Percentiles rank a stretch among this genome's conserved stretches.
phyloP scores from a whole-genome alignment of 345 rosid genomes.

The Aethionema arabicum region DNA sequence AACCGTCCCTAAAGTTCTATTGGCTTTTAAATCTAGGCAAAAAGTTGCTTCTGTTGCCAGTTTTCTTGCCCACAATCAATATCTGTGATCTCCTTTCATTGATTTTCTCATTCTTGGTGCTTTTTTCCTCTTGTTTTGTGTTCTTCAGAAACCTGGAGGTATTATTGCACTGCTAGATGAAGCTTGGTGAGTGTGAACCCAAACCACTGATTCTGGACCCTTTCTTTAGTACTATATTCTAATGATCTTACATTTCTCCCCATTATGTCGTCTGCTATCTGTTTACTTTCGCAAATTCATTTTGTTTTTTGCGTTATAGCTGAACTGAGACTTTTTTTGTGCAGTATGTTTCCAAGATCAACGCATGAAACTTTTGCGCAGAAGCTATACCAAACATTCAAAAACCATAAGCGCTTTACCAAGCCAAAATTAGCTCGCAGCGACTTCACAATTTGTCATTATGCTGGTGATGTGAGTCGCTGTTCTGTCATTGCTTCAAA shows the following conservation, averaged over 20 bases:
- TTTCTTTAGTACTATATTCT: slow-evolving; percentile 1
- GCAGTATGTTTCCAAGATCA: slow-evolving; percentile 98
- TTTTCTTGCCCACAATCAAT: slow-evolving; percentile 3
- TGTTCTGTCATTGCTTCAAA: slow-evolving; percentile 31
- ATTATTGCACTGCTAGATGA: slow-evolving; percentile 97
- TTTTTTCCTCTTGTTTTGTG: slow-evolving; percentile 20
- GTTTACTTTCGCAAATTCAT: slow-evolving; percentile 18
- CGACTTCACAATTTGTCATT: slow-evolving; percentile 96
- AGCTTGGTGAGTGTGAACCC: slow-evolving; percentile 72
- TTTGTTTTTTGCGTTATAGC: slow-evolving; percentile 30
- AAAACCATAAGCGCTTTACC: slow-evolving; percentile 83
- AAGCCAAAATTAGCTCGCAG: slow-evolving; percentile 95
- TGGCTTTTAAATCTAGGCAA: not conserved
- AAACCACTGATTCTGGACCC: slow-evolving; percentile 21
- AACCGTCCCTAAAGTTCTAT: slow-evolving; percentile 1
- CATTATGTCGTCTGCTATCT: slow-evolving; percentile 5
- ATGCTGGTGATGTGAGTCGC: slow-evolving; percentile 96
- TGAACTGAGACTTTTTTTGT: slow-evolving; percentile 38
- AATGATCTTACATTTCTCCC: not conserved
- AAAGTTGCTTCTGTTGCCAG: slow-evolving; percentile 13
- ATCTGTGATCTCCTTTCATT: slow-evolving; percentile 19
- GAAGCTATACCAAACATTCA: slow-evolving; percentile 94
- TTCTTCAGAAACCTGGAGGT: slow-evolving; percentile 98
- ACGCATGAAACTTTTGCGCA: slow-evolving; percentile 99
- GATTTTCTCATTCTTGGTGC: slow-evolving; percentile 20